phyloP scores from a whole-genome alignment of 2,329 filamentous ascomycete genomes.

The Aspergillus quadricinctus region DNA sequence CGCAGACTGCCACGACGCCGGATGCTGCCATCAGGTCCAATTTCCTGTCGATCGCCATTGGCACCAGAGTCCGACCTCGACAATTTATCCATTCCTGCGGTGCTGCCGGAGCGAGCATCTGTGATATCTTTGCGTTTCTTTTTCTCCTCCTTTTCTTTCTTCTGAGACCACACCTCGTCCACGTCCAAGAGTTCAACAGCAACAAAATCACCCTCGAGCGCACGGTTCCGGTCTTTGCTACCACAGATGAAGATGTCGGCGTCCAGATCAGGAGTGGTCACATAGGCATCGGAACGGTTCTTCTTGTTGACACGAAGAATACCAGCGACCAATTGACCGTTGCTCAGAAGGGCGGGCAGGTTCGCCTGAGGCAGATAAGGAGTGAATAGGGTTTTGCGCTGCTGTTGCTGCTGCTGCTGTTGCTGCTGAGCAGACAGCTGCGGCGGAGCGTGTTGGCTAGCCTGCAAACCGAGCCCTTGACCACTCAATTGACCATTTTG shows the following conservation, averaged over 20 bases:
- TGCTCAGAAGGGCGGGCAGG: conserved; percentile 80
- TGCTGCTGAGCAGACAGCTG: conserved; percentile 54
- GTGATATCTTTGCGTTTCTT: conserved; percentile 99
- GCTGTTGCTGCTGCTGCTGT: conserved; percentile 75
- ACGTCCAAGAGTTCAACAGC: conserved; percentile 95
- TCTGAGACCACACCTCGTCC: conserved; percentile 97
- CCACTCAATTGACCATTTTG: conserved; percentile 82
- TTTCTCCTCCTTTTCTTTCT: conserved; percentile 99
- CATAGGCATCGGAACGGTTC: conserved; percentile 97
- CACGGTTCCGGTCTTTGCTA: conserved; percentile 97
- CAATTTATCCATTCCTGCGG: conserved; percentile 62
- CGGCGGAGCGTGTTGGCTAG: conserved; percentile 68
- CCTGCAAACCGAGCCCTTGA: conserved; percentile 63
- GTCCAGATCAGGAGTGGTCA: conserved; percentile 89
- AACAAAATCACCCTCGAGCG: conserved; percentile 91
- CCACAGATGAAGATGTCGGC: conserved; percentile 99
- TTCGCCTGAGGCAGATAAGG: conserved; percentile 95
- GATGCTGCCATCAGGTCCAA: conserved; percentile 73
- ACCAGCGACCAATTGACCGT: conserved; percentile 92
- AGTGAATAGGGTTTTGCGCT: conserved; percentile 97
- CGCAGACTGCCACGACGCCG: conserved; percentile 90
- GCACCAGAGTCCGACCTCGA: conserved; percentile 55
- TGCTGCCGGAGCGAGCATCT: conserved; percentile 75
- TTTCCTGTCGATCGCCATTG: conserved; percentile 59
- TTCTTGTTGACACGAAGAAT: conserved; percentile 99